Conservation (phyloP, 495 filamentous ascomycete species). For the Geopyxis carbonaria region DNA sequence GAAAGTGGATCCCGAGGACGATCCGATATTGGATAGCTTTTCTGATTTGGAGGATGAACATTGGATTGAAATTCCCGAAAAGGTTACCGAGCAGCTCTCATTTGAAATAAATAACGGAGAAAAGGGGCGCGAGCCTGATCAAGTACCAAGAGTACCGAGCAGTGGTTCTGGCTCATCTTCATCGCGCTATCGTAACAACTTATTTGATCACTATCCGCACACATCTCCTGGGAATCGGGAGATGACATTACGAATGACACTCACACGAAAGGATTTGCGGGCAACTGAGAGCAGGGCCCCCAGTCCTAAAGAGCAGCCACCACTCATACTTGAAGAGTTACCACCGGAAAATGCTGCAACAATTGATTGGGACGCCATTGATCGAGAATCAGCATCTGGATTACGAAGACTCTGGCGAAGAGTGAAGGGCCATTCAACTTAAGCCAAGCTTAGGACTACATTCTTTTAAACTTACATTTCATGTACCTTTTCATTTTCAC, state of each 20-base stretch:
- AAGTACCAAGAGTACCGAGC: background rate
- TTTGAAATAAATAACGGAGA: background rate
- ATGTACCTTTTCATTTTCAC: background rate
- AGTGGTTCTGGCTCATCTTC: background rate
- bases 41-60: too few relatives aligned
- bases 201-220: conserved; percentile 35
- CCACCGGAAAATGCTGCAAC: conserved; percentile 30
- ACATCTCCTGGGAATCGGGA: conserved; percentile 48
- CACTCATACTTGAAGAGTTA: conserved; percentile 37
- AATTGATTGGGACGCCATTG: conserved; percentile 16
- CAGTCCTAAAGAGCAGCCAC: conserved; percentile 38
- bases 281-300: conserved; percentile 46
- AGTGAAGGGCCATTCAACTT: conserved; percentile 14
- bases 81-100: background rate
- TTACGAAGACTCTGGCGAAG: conserved; percentile 19
- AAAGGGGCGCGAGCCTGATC: background rate
- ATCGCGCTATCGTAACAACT: too few relatives aligned
- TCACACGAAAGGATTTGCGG: conserved; percentile 74
- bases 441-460: conserved; percentile 7
- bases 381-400: conserved; percentile 14
- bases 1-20: conserved; percentile 12
- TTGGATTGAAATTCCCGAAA: background rate
- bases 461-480: conserved; percentile 16
- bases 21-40: conserved; percentile 9
- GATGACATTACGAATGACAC: conserved; percentile 90